Evolutionary conservation across 805 yeast genomes (phyloP).

Genomic region (Yarrowia keelungensis): DNA sequence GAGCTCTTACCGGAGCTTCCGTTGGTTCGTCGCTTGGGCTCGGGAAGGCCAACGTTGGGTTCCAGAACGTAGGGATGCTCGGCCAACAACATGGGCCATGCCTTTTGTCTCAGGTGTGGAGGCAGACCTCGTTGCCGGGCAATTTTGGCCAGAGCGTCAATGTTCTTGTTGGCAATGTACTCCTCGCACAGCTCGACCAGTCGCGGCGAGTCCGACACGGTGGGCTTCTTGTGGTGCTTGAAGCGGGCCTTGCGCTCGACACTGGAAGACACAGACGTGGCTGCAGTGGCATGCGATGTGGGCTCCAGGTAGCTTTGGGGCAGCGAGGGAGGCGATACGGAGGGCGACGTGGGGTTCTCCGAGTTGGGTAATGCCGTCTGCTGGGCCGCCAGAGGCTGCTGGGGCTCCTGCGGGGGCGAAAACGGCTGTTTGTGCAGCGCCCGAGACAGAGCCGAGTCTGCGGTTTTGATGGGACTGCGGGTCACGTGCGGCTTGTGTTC

Average conservation of each 20-base stretch:
- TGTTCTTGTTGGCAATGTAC: constrained; percentile 65
- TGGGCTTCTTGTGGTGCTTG: constrained; percentile 52
- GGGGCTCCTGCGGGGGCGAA: constrained; percentile 34
- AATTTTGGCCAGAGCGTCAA: constrained; percentile 75
- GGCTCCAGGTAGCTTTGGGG: constrained; percentile 36
- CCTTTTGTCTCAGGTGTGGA: constrained; percentile 73
- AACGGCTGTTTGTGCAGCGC: constrained; percentile 37
- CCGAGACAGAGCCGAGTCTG: constrained; percentile 37
- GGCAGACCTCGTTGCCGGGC: constrained; percentile 89
- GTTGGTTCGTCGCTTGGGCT: constrained; percentile 47
- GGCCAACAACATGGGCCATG: constrained; percentile 84
- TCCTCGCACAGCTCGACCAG: constrained; percentile 62
- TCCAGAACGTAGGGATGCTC: constrained; percentile 84
- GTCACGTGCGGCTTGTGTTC: constrained; percentile 18
- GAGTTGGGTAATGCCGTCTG: constrained; percentile 21
- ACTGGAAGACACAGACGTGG: constrained; percentile 28
- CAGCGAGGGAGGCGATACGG: constrained; percentile 31
- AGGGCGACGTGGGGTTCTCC: constrained; percentile 6
- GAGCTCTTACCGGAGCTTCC: constrained; percentile 31
- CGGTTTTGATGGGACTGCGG: constrained; percentile 34
- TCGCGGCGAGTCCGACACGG: constrained; percentile 58
- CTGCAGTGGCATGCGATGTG: constrained; percentile 17
- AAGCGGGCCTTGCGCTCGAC: constrained; percentile 43
- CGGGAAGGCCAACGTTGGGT: constrained; percentile 72
- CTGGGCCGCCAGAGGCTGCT: constrained; percentile 9